A percentile compares a stretch with the other conserved stretches of the same genome.
phyloP scores from a whole-genome alignment of 2,329 filamentous ascomycete genomes.

The Trichoderma breve region DNA sequence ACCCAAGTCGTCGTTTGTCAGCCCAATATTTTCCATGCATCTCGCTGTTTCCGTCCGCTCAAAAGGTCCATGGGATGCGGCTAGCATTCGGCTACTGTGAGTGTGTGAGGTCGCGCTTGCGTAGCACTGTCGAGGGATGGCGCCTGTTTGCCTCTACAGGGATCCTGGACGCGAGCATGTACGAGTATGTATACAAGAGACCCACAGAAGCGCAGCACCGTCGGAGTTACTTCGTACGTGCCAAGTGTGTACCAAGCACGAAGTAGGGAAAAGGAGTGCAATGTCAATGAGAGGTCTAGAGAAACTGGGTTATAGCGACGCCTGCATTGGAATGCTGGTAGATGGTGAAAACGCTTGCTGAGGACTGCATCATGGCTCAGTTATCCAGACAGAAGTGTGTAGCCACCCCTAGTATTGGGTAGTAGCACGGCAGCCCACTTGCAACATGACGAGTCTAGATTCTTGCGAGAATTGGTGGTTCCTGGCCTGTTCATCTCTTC shows the following conservation, averaged over 20 bases:
- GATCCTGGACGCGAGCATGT: background rate
- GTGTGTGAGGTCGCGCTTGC: background rate
- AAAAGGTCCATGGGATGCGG: constrained; percentile 9
- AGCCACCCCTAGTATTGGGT: background rate
- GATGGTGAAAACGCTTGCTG: background rate
- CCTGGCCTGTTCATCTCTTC: background rate
- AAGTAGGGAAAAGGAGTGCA: background rate
- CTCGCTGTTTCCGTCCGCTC: background rate
- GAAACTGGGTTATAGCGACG: background rate
- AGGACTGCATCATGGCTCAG: background rate
- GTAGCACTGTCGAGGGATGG: constrained; percentile 4
- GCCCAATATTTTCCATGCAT: background rate
- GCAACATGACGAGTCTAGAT: background rate
- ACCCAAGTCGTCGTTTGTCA: background rate
- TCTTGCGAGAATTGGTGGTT: background rate
- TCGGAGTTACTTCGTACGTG: background rate
- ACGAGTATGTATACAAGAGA: background rate
- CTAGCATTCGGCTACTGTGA: constrained; percentile 4
- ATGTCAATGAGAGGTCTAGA: background rate
- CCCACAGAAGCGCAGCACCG: background rate
- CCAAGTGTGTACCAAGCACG: background rate
- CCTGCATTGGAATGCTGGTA: background rate
- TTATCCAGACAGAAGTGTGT: background rate
- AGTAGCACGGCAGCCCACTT: background rate
- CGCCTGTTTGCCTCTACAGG: background rate